Evolutionary conservation across 2,329 filamentous ascomycete species (phyloP).

Genomic region (Fusarium mangiferae): DNA sequence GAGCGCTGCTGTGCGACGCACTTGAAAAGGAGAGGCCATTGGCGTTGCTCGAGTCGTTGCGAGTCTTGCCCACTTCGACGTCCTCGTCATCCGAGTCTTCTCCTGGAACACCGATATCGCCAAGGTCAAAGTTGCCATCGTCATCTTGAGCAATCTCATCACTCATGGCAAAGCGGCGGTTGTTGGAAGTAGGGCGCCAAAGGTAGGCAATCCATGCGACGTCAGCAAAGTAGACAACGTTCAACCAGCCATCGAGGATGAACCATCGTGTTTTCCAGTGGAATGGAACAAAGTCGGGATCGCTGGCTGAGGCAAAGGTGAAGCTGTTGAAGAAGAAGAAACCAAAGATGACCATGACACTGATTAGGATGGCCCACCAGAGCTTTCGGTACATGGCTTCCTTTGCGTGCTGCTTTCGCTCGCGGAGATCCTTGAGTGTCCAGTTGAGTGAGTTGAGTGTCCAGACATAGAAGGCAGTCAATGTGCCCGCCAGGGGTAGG

Average conservation of each 20-base stretch:
- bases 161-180: slow-evolving; percentile 97
- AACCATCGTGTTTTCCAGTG: slow-evolving; percentile 99
- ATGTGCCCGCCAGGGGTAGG: slow-evolving; percentile 86
- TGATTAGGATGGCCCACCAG: slow-evolving; percentile 96
- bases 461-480: slow-evolving; percentile 99
- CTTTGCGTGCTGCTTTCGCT: slow-evolving; percentile 93
- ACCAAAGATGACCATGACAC: slow-evolving; percentile 93
- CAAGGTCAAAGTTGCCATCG: slow-evolving; percentile 93
- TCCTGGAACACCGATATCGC: slow-evolving; percentile 82
- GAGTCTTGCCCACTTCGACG: slow-evolving; percentile 57
- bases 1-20: slow-evolving; percentile 37
- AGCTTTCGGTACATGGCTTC: slow-evolving; percentile 97
- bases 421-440: slow-evolving; percentile 95
- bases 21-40: slow-evolving; percentile 42
- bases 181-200: slow-evolving; percentile 96
- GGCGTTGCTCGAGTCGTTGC: slow-evolving; percentile 36
- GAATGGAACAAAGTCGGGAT: slow-evolving; percentile 91
- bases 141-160: slow-evolving; percentile 99
- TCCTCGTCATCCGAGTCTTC: slow-evolving; percentile 68
- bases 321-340: slow-evolving; percentile 99
- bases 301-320: slow-evolving; percentile 85
- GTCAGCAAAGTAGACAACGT: slow-evolving; percentile 94
- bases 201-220: slow-evolving; percentile 94
- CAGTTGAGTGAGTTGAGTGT: slow-evolving; percentile 94
- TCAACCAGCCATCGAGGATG: slow-evolving; percentile 95